These are phyloP conservation scores for Pythium myriotylum DNA, from an alignment of 352 stramenopile genomes.

Conservation along the genomic window DNA sequence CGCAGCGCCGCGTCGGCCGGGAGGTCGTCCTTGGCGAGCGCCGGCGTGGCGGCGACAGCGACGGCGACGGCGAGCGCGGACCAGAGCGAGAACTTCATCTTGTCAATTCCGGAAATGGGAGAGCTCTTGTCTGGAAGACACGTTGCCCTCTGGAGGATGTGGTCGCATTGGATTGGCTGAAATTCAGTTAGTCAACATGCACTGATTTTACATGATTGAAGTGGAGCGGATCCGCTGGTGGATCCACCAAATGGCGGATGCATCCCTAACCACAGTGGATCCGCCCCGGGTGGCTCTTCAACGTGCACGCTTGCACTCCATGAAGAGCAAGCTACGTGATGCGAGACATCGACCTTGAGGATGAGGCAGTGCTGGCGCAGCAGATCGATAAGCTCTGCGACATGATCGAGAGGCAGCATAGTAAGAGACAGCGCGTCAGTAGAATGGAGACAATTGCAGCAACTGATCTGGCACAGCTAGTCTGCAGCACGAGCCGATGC, in stretches of 20 bases:
- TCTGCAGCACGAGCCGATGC: conserved; percentile 14
- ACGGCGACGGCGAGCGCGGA: conserved; percentile 43
- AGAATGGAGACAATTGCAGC: too few relatives aligned
- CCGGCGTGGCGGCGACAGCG: conserved; percentile 24
- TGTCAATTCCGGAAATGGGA: conserved; percentile 13
- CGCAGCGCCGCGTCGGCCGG: conserved; percentile 65
- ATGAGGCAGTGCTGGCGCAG: conserved; percentile 18
- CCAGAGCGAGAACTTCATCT: conserved; percentile 58
- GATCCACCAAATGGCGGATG: too few relatives aligned
- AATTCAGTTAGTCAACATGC: conserved; percentile 15
- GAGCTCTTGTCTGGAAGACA: conserved; percentile 12
- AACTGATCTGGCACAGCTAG: conserved; percentile 3
- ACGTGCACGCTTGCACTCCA: neutral
- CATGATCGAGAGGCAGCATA: conserved; percentile 31
- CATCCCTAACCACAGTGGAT: conserved; percentile 19
- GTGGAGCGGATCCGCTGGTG: neutral
- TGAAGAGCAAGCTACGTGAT: too few relatives aligned
- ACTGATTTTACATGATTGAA: conserved; percentile 20
- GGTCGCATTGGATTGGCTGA: conserved; percentile 47
- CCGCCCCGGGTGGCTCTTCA: conserved; percentile 12
- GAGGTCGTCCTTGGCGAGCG: conserved; percentile 74
- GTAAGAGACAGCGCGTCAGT: conserved; percentile 2
- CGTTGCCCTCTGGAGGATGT: conserved; percentile 27
- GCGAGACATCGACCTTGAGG: conserved; percentile 1
- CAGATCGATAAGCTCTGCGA: conserved; percentile 49